A percentile compares a stretch with the other conserved stretches of the same genome.
Conservation (phyloP, 768 basidiomycete species). For the Brasilioporus rufonigricans region DNA sequence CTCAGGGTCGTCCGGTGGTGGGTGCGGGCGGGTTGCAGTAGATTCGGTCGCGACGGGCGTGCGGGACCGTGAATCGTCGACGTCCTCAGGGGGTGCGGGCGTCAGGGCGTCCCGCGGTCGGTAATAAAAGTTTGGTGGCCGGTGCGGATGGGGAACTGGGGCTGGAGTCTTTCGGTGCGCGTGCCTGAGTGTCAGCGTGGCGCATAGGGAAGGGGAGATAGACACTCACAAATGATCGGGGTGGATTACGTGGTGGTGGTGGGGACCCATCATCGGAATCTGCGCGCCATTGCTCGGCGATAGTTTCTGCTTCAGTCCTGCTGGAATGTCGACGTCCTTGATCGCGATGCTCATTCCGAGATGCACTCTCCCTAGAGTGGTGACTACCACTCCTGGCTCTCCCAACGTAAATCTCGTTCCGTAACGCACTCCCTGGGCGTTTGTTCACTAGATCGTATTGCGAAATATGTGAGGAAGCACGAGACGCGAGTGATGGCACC, state of each 20-base stretch:
- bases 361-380: constrained; percentile 14
- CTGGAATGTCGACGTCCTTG: constrained; percentile 13
- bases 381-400: constrained; percentile 27
- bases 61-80: constrained; percentile 12
- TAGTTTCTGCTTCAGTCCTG: constrained; percentile 27
- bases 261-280: constrained; percentile 24
- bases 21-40: neutral
- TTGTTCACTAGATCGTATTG: constrained; percentile 32
- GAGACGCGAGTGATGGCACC: constrained; percentile 25
- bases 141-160: constrained; percentile 8
- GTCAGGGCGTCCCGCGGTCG: constrained; percentile 33
- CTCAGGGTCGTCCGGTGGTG: constrained; percentile 2
- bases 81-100: constrained; percentile 25
- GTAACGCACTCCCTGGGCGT: constrained; percentile 24
- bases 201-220: neutral
- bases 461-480: constrained; percentile 30
- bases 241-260: constrained; percentile 13
- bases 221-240: constrained; percentile 23
- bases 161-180: constrained; percentile 16
- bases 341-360: constrained; percentile 18
- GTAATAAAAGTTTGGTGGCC: constrained; percentile 18
- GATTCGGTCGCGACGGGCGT: constrained; percentile 14
- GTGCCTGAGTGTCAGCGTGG: constrained; percentile 5
- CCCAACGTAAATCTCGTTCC: constrained; percentile 22
- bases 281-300: constrained; percentile 31